Percentiles rank a stretch among this genome's conserved stretches.
Conservation (phyloP, 2,329 filamentous ascomycete species). For the Alternaria angustiovoidea region DNA sequence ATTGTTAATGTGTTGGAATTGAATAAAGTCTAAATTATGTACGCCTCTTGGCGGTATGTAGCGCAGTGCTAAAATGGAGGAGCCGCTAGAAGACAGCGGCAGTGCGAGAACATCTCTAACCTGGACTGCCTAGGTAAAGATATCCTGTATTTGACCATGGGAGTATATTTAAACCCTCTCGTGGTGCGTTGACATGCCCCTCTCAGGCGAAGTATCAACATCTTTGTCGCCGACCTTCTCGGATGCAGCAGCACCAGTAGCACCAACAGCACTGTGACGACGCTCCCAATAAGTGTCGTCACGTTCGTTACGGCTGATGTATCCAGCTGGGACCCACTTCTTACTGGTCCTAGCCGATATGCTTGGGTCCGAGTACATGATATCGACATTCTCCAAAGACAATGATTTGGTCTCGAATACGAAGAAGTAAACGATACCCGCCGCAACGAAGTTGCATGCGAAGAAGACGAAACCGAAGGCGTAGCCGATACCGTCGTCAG, state of each 20-base stretch:
- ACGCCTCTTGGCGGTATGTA: background rate
- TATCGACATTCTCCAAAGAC: conserved; percentile 47
- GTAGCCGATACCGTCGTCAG: conserved; percentile 44
- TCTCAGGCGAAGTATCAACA: conserved; percentile 28
- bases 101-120: background rate
- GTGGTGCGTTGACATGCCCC: conserved; percentile 32
- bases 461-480: conserved; percentile 49
- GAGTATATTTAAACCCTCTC: conserved; percentile 11
- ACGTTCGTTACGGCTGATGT: conserved; percentile 40
- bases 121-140: background rate
- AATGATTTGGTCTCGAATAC: conserved; percentile 46
- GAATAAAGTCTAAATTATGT: background rate
- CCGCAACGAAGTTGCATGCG: conserved; percentile 44
- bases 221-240: conserved; percentile 33
- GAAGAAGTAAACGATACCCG: conserved; percentile 45
- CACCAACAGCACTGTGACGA: conserved; percentile 29
- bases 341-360: conserved; percentile 42
- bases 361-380: conserved; percentile 44
- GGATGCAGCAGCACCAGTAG: conserved; percentile 11
- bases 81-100: background rate
- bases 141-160: background rate
- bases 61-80: background rate
- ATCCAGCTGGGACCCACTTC: conserved; percentile 46
- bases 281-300: conserved; percentile 40
- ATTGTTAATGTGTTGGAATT: background rate